A percentile compares a stretch with the other conserved stretches of the same genome.
Evolutionary conservation across 2,329 filamentous ascomycete genomes (phyloP).

Genomic region (Beauveria scarabaeidicola): DNA sequence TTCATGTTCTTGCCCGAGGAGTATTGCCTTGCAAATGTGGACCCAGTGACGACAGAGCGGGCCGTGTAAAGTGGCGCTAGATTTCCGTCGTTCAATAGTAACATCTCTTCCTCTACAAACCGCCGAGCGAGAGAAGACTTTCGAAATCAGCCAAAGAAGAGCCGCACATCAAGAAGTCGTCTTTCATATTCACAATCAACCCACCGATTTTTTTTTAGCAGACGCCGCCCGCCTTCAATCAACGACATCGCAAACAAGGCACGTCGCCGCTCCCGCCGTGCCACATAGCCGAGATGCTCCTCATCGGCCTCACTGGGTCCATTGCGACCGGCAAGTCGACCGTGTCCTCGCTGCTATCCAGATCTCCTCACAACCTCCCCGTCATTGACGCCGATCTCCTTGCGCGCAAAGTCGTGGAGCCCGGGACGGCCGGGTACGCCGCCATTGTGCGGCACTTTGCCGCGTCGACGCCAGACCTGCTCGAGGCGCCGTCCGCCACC

Average conservation of each 20-base stretch:
- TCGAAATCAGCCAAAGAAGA: too few relatives aligned
- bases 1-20: too few relatives aligned
- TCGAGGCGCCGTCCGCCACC: slow-evolving; percentile 50
- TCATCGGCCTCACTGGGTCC: slow-evolving; percentile 92
- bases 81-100: neutral
- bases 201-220: too few relatives aligned
- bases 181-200: neutral
- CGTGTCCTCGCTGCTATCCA: slow-evolving; percentile 73
- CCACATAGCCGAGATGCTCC: slow-evolving; percentile 54
- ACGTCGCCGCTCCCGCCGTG: neutral
- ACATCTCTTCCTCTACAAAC: neutral
- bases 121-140: neutral
- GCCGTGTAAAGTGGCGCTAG: neutral
- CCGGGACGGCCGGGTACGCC: slow-evolving; percentile 74
- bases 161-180: too few relatives aligned
- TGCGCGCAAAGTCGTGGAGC: slow-evolving; percentile 88
- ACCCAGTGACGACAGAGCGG: neutral
- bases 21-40: neutral
- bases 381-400: slow-evolving; percentile 91
- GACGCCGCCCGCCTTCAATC: too few relatives aligned
- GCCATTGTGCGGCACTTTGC: slow-evolving; percentile 77
- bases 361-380: slow-evolving; percentile 74
- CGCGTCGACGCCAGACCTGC: slow-evolving; percentile 74
- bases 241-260: too few relatives aligned
- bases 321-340: slow-evolving; percentile 98